phyloP scores from a whole-genome alignment of 2,329 filamentous ascomycete genomes.

The Neopestalotiopsis sp. region DNA sequence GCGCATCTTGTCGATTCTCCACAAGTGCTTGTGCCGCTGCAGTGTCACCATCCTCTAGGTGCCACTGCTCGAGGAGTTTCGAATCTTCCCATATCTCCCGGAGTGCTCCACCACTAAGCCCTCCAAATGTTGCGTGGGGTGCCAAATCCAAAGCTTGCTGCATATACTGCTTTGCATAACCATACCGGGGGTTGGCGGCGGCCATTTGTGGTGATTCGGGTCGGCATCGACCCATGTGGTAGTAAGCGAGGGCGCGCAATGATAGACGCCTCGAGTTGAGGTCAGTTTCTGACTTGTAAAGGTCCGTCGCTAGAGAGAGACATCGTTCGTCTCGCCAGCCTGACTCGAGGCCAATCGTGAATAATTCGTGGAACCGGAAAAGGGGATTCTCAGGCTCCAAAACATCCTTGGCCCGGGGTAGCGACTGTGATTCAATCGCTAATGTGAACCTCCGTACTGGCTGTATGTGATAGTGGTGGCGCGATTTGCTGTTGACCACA shows the following conservation, averaged over 20 bases:
- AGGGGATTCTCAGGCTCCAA: constrained; percentile 11
- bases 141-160: constrained; percentile 9
- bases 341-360: constrained; percentile 1
- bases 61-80: constrained; percentile 17
- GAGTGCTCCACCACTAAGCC: background rate
- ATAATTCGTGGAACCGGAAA: constrained; percentile 13
- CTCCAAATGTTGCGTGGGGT: constrained; percentile 1
- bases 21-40: constrained; percentile 6
- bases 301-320: constrained; percentile 2
- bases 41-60: constrained; percentile 12
- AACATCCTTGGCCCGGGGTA: background rate
- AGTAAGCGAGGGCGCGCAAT: constrained; percentile 15
- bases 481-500: constrained; percentile 10
- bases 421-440: background rate
- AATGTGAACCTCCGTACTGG: constrained; percentile 1
- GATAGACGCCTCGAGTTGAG: constrained; percentile 5
- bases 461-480: constrained; percentile 7
- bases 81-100: constrained; percentile 14
- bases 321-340: constrained; percentile 5
- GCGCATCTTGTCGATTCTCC: background rate
- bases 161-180: constrained; percentile 12
- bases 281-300: constrained; percentile 9
- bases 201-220: background rate
- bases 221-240: constrained; percentile 12
- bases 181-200: background rate